Base-by-base conservation (phyloP, 495 filamentous ascomycete genomes). In the Saxophila tyrrhenica region DNA sequence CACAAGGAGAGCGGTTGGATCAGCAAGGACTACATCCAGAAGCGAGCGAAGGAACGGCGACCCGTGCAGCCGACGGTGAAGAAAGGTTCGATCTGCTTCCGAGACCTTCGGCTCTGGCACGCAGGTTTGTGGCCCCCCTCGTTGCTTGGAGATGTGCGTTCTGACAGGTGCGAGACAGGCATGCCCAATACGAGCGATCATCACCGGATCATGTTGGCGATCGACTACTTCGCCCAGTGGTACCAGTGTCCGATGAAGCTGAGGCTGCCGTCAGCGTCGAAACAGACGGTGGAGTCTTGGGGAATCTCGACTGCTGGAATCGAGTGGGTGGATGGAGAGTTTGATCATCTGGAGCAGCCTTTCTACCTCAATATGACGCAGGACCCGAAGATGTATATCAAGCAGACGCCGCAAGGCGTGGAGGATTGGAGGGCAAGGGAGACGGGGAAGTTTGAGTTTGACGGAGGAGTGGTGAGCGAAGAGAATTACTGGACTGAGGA, bases 81-180 rank as follows among this genome's bases (percentile, higher is more conserved):
- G 17, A 79, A 77, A 51, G 76, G 78, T 0, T 70, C 70, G 39
- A 63, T 80, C 16, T 59, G 77, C 23, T 57, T 81, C n/a, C 67
- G 79, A 3, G 78, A 81, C 62, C 63, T 81, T 46, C 63, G 78
- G 23, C 69, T 82, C 5, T 82, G 78, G 78, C 78, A 82, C 64
- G 76, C 74, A 2, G 79, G 78, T n/a, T n/a, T n/a, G n/a, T n/a
- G n/a, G n/a, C n/a, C n/a, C n/a, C n/a, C n/a, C n/a, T n/a, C n/a
- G n/a, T n/a, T n/a, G n/a, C n/a, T n/a, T n/a, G n/a, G n/a, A n/a
- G n/a, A n/a, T n/a, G n/a, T n/a, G n/a, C n/a, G n/a, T n/a, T n/a
- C n/a, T n/a, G n/a, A n/a, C n/a, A n/a, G n/a, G n/a, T n/a, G n/a
- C n/a, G n/a, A n/a, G n/a, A n/a, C n/a, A n/a, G 29, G 29, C 0